Conservation (phyloP, 2,329 filamentous ascomycete species). For the Neonectria hederae region DNA sequence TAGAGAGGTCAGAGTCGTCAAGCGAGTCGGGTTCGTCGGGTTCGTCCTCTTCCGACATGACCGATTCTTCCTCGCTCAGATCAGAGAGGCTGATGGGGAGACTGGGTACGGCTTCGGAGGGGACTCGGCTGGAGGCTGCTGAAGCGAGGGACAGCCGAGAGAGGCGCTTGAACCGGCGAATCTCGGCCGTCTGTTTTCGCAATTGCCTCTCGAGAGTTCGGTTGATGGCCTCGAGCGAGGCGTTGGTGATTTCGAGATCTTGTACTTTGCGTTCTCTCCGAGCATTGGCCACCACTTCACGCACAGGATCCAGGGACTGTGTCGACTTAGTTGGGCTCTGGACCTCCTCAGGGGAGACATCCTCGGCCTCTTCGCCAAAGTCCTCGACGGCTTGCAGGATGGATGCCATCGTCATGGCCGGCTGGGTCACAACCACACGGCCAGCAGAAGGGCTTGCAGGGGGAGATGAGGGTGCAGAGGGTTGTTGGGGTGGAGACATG, state of each 20-base stretch:
- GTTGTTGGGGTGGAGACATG: constrained; percentile 44
- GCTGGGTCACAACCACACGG: constrained; percentile 43
- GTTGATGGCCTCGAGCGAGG: constrained; percentile 94
- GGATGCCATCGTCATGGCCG: constrained; percentile 61
- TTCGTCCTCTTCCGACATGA: constrained; percentile 54
- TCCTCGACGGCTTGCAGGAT: constrained; percentile 67
- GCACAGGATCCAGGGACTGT: constrained; percentile 67
- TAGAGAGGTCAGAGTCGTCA: constrained; percentile 62
- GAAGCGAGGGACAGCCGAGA: constrained; percentile 72
- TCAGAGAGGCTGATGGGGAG: constrained; percentile 59
- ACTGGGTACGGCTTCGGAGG: constrained; percentile 55
- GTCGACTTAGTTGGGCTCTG: constrained; percentile 68
- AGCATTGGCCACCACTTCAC: constrained; percentile 86
- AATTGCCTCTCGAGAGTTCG: constrained; percentile 90
- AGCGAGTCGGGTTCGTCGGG: constrained; percentile 60
- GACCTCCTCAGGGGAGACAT: constrained; percentile 48
- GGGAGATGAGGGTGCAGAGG: constrained; percentile 51
- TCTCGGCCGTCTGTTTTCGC: constrained; percentile 87
- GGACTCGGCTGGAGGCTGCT: constrained; percentile 55
- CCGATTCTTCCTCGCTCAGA: constrained; percentile 53
- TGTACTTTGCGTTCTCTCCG: constrained; percentile 93
- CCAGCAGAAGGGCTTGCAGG: constrained; percentile 44
- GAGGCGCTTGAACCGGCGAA: constrained; percentile 86
- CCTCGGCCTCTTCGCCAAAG: constrained; percentile 49
- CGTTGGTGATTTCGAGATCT: constrained; percentile 96